Conservation (phyloP, 83 land plant species). For the Diphasiastrum complanatum region DNA sequence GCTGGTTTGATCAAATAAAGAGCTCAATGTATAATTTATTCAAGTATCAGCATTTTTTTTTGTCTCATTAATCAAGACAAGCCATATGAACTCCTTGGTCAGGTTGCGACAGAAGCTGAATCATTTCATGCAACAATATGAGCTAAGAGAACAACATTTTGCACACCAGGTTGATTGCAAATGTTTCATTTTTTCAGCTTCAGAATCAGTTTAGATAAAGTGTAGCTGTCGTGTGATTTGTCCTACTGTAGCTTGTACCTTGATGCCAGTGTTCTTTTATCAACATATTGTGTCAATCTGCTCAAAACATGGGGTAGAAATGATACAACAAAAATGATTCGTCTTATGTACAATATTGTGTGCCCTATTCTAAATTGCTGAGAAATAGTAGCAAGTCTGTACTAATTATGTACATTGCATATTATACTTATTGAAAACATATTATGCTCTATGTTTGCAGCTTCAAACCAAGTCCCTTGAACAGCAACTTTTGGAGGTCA, state of each 20-base stretch:
- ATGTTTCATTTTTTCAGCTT: no score
- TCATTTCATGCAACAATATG: constrained; percentile 70
- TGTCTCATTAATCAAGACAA: no score
- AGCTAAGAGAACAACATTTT: constrained; percentile 72
- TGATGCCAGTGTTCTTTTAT: background rate
- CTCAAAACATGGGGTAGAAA: no score
- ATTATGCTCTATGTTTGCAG: constrained; percentile 31
- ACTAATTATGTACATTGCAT: constrained; percentile 3
- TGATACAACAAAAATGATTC: no score
- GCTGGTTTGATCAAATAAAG: no score
- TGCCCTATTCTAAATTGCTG: background rate
- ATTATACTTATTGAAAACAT: background rate
- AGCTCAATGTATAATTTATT: no score
- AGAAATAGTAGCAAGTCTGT: no score
- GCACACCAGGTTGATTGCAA: constrained; percentile 57
- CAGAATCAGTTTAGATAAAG: no score
- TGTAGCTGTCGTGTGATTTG: background rate
- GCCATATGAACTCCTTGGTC: no score
- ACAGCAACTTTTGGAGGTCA: constrained; percentile 80
- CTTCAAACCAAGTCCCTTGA: constrained; percentile 80
- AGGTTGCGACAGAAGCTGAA: constrained; percentile 80
- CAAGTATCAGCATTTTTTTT: no score
- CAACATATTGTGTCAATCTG: no score
- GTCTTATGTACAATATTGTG: constrained; percentile 1
- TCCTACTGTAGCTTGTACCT: background rate